Evolutionary conservation across 257 asterid species (phyloP).

Genomic region (Przewalskia tangutica): DNA sequence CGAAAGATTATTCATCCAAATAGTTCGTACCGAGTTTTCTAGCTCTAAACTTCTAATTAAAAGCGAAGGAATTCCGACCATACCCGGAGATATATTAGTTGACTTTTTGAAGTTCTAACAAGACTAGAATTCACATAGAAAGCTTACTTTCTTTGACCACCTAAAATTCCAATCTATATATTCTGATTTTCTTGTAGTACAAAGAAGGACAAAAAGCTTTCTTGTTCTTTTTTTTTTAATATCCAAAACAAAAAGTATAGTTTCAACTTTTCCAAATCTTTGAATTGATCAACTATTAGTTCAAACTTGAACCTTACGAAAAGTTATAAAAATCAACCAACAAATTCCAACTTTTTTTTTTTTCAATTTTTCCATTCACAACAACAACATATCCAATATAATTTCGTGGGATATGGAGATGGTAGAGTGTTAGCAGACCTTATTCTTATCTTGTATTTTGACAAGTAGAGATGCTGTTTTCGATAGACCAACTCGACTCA

Average conservation of each 20-base stretch:
- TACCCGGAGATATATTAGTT: background rate
- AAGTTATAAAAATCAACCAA: constrained; percentile 7
- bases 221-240: background rate
- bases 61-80: fast-evolving
- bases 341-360: background rate
- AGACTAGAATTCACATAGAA: background rate
- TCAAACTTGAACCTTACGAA: constrained; percentile 12
- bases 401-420: too few species aligned
- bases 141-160: constrained; percentile 62
- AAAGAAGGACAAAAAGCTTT: background rate
- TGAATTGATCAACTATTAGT: constrained; percentile 36
- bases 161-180: background rate
- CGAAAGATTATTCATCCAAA: background rate
- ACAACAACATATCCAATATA: too few species aligned
- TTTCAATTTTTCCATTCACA: constrained; percentile 9
- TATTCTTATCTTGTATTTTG: too few species aligned
- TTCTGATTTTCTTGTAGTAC: background rate
- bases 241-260: background rate
- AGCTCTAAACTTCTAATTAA: background rate
- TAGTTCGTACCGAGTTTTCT: fast-evolving
- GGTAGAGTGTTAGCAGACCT: too few species aligned
- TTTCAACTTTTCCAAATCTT: constrained; percentile 20
- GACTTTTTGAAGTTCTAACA: background rate
- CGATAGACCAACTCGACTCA: too few species aligned
- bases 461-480: too few species aligned